Conservation (phyloP, 345 rosid genomes). For the Psidium friedrichsthalianum region DNA sequence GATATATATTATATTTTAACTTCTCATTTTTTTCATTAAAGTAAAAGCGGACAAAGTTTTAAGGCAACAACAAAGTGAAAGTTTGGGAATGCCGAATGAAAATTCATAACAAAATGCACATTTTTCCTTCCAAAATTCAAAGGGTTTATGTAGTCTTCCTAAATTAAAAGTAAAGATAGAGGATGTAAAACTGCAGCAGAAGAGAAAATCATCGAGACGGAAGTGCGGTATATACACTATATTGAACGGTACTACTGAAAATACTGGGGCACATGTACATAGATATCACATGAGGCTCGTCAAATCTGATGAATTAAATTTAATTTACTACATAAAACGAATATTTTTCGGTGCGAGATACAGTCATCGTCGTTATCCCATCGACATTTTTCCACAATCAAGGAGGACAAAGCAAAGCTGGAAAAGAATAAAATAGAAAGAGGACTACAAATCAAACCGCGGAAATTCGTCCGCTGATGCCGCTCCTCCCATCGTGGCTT, state of each 20-base stretch:
- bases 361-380: not conserved
- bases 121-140: not conserved
- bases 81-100: not conserved
- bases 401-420: not conserved
- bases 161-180: not conserved
- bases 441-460: not conserved
- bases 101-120: not conserved
- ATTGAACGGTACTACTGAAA: rapidly evolving
- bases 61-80: not conserved
- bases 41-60: not conserved
- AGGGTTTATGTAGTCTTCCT: not conserved
- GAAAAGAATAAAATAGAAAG: not conserved
- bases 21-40: too few relatives aligned
- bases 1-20: not conserved
- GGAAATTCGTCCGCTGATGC: not conserved
- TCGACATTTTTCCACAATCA: not conserved
- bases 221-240: not conserved
- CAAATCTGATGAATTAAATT: not conserved
- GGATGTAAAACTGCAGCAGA: not conserved
- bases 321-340: not conserved
- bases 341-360: not conserved
- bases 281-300: too few relatives aligned
- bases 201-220: not conserved
- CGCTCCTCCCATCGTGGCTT: not conserved
- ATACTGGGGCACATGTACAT: not conserved